A percentile compares a stretch with the other conserved stretches of the same genome.
phyloP scores from a whole-genome alignment of 2,329 filamentous ascomycete species.

The Cladosporium oxysporum region DNA sequence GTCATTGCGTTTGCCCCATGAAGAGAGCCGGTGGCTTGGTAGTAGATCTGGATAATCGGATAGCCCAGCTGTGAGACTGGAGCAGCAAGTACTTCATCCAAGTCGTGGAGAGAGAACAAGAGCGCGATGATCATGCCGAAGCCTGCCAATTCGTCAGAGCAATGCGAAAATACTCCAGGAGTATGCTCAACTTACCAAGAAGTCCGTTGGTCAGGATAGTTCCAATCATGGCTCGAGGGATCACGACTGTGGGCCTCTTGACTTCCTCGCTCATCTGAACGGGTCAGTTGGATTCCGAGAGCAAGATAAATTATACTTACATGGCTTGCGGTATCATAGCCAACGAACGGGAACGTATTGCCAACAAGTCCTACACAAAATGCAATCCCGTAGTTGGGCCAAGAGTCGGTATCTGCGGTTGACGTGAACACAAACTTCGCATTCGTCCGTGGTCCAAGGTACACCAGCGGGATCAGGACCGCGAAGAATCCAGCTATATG shows the following conservation, averaged over 20 bases:
- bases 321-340: constrained; percentile 20
- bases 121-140: constrained; percentile 22
- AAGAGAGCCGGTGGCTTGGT: constrained; percentile 39
- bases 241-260: constrained; percentile 20
- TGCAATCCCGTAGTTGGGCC: constrained; percentile 15
- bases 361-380: constrained; percentile 20
- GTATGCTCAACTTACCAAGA: constrained; percentile 32
- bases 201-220: constrained; percentile 46
- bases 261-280: constrained; percentile 25
- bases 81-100: constrained; percentile 40
- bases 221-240: constrained; percentile 35
- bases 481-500: constrained; percentile 10
- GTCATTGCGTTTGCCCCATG: constrained; percentile 46
- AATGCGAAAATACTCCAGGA: too few relatives aligned
- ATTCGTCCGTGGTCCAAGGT: neutral
- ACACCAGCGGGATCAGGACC: constrained; percentile 18
- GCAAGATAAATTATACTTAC: neutral
- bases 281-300: neutral
- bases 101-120: constrained; percentile 41
- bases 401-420: neutral
- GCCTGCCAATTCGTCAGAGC: constrained; percentile 34
- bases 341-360: constrained; percentile 18
- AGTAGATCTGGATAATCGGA: constrained; percentile 51
- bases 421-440: neutral
- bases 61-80: constrained; percentile 35